phyloP scores from a whole-genome alignment of 139 green algal species.

The Tetraselmis chui region DNA sequence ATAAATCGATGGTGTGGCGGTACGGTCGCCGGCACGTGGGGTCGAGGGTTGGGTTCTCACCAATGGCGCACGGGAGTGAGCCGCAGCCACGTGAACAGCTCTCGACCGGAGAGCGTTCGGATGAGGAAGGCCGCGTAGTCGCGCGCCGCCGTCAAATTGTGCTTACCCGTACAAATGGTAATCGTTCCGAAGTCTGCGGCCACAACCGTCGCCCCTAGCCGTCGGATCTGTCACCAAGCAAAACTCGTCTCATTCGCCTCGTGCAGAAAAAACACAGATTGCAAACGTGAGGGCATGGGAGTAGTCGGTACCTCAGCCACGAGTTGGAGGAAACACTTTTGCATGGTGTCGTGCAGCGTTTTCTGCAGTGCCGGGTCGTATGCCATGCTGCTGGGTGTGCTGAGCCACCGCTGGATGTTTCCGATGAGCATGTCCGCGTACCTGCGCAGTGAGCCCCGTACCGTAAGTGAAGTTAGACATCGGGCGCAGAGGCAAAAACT shows the following conservation, averaged over 20 bases:
- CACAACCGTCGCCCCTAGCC: slow-evolving; percentile 75
- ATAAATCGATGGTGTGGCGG: no score
- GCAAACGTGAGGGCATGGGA: background rate
- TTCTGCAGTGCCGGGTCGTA: slow-evolving; percentile 64
- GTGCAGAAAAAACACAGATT: background rate
- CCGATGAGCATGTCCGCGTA: slow-evolving; percentile 65
- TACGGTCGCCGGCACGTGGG: no score
- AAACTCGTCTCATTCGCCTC: background rate
- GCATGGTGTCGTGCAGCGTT: slow-evolving; percentile 58
- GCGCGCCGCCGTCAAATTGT: slow-evolving; percentile 52
- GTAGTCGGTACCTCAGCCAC: slow-evolving; percentile 44
- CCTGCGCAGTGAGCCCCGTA: slow-evolving; percentile 33
- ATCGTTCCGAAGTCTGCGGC: slow-evolving; percentile 69
- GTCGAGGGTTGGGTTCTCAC: no score
- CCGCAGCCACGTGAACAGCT: slow-evolving; percentile 71
- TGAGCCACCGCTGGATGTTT: slow-evolving; percentile 81
- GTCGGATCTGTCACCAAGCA: slow-evolving; percentile 28
- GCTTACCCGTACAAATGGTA: slow-evolving; percentile 78
- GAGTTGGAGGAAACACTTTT: slow-evolving; percentile 73
- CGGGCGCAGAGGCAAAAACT: no score
- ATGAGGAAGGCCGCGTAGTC: slow-evolving; percentile 81
- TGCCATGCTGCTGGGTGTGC: slow-evolving; percentile 43
- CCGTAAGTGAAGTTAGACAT: no score
- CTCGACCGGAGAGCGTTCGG: slow-evolving; percentile 51
- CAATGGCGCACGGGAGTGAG: slow-evolving; percentile 63